These are phyloP conservation scores for Discostella pseudostelligera DNA, from an alignment of 108 stramenopile genomes.

Conservation along the genomic window DNA sequence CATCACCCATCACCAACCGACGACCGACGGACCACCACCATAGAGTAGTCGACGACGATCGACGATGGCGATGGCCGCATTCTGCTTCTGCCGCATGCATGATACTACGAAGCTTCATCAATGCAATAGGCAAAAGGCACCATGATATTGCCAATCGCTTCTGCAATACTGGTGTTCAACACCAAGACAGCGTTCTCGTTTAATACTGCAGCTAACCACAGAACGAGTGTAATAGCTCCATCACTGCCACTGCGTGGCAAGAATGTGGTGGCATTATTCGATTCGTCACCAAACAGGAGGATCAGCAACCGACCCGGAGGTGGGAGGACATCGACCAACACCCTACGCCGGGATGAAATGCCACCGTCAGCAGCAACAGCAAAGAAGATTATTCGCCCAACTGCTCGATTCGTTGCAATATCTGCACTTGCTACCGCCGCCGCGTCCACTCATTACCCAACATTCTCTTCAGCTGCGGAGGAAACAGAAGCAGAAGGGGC, in stretches of 20 bases:
- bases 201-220: not conserved
- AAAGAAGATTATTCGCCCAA: constrained; percentile 1
- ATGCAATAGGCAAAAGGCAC: no score
- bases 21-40: no score
- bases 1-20: no score
- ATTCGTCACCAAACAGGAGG: not conserved
- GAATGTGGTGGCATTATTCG: not conserved
- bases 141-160: not conserved
- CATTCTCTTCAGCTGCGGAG: not conserved
- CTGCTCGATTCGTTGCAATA: constrained; percentile 41
- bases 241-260: not conserved
- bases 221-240: not conserved
- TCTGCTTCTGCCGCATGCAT: no score
- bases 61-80: no score
- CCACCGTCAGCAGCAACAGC: not conserved
- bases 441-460: constrained; percentile 8
- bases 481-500: not conserved
- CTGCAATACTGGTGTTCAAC: not conserved
- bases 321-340: not conserved
- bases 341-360: no score
- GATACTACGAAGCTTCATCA: no score
- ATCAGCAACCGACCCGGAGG: not conserved
- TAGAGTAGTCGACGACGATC: no score
- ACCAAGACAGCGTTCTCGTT: not conserved
- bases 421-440: constrained; percentile 30